phyloP scores from a whole-genome alignment of 148 eudicot species.

The Oxyria digyna region DNA sequence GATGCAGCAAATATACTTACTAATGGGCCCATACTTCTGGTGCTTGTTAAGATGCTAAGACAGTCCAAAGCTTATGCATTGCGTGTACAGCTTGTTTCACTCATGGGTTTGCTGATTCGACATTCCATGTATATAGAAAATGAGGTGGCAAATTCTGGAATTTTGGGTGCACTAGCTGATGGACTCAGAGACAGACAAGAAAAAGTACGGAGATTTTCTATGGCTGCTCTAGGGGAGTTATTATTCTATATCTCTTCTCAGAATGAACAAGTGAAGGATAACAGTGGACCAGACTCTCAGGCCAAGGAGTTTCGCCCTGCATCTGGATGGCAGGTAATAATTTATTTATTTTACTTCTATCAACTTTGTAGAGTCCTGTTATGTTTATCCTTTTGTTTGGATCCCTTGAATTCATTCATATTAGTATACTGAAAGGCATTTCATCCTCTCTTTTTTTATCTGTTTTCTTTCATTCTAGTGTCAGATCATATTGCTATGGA shows the following conservation, averaged over 20 bases:
- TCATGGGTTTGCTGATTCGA: conserved; percentile 77
- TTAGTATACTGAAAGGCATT: too few species aligned
- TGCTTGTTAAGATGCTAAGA: conserved; percentile 72
- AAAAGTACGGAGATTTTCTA: conserved; percentile 94
- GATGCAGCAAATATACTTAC: conserved; percentile 85
- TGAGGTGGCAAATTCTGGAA: conserved; percentile 47
- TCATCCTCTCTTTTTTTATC: too few species aligned
- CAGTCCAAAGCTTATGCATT: conserved; percentile 82
- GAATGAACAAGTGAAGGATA: conserved; percentile 43
- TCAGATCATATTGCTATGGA: too few species aligned
- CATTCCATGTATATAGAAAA: conserved; percentile 67
- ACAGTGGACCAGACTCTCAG: conserved; percentile 48
- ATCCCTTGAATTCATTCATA: too few species aligned
- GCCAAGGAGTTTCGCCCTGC: conserved; percentile 54
- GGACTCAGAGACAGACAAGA: conserved; percentile 91
- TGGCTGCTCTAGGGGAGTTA: conserved; percentile 56
- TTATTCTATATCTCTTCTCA: conserved; percentile 89
- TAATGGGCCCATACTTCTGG: conserved; percentile 73
- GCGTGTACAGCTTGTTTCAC: conserved; percentile 79
- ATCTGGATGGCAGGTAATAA: conserved; percentile 90
- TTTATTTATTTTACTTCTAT: not conserved
- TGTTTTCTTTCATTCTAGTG: too few species aligned
- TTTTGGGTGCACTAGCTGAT: conserved; percentile 63
- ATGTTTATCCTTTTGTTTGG: too few species aligned
- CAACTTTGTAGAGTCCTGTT: not conserved